phyloP scores from a whole-genome alignment of 1,284 basidiomycete genomes.

The Trametes versicolor region DNA sequence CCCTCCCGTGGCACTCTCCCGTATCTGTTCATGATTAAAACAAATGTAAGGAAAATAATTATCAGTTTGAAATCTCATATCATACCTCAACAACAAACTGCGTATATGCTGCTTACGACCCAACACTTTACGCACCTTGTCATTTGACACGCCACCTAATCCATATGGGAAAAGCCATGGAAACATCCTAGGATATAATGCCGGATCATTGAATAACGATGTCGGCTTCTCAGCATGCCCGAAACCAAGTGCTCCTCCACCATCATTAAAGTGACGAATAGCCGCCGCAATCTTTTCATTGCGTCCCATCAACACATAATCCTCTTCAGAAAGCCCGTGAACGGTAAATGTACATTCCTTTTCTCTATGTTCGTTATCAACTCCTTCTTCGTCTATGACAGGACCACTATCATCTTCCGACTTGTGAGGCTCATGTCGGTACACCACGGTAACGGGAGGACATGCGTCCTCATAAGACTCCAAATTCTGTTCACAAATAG shows the following conservation, averaged over 20 bases:
- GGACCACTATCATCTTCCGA: too few relatives aligned
- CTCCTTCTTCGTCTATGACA: too few relatives aligned
- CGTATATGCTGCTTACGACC: too few relatives aligned
- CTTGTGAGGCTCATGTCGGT: not conserved
- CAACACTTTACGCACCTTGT: too few relatives aligned
- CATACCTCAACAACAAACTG: too few relatives aligned
- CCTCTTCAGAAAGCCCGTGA: not conserved
- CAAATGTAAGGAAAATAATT: too few relatives aligned
- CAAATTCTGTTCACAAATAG: constrained; percentile 40
- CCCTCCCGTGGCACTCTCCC: too few relatives aligned
- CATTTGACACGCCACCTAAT: too few relatives aligned
- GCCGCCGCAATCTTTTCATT: not conserved
- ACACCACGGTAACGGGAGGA: not conserved
- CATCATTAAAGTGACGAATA: not conserved
- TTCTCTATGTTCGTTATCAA: constrained; percentile 25
- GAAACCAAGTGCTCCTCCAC: constrained; percentile 30
- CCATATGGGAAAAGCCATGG: constrained; percentile 12
- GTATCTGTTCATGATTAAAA: too few relatives aligned
- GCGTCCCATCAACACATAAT: not conserved
- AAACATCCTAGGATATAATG: constrained; percentile 46
- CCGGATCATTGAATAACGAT: constrained; percentile 44
- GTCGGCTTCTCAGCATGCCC: constrained; percentile 36
- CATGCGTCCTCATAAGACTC: constrained; percentile 29
- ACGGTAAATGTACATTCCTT: constrained; percentile 16
- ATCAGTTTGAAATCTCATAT: too few relatives aligned